Evolutionary conservation across 2,329 filamentous ascomycete species (phyloP).

Genomic region (Piedraia hortae): DNA sequence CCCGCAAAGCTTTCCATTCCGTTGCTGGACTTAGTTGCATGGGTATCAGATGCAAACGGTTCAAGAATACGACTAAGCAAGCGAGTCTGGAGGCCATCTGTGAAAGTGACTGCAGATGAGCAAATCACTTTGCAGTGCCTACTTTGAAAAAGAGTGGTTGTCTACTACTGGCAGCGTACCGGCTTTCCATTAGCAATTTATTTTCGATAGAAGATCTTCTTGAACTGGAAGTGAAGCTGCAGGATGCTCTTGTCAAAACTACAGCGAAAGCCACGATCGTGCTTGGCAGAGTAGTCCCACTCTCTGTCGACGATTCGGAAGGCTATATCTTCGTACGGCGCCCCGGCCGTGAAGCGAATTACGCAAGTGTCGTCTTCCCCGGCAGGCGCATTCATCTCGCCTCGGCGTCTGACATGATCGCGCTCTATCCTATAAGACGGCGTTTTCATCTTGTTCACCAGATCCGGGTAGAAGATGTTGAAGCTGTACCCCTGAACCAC

Average conservation of each 20-base stretch:
- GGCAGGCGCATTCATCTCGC: constrained; percentile 75
- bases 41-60: no score
- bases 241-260: constrained; percentile 70
- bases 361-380: constrained; percentile 93
- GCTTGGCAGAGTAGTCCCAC: constrained; percentile 95
- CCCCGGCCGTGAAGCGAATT: constrained; percentile 81
- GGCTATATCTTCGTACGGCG: constrained; percentile 87
- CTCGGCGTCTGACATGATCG: constrained; percentile 65
- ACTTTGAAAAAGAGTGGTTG: no score
- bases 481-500: constrained; percentile 98
- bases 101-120: no score
- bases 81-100: no score
- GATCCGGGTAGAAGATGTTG: constrained; percentile 95
- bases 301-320: constrained; percentile 95
- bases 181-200: constrained; percentile 3
- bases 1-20: no score
- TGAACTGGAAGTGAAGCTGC: constrained; percentile 94
- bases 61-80: no score
- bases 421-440: constrained; percentile 91
- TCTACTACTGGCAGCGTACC: no score
- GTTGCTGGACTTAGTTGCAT: no score
- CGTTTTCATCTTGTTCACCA: constrained; percentile 72
- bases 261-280: constrained; percentile 80
- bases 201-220: constrained; percentile 32
- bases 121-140: no score